Base-by-base conservation (phyloP, 495 filamentous ascomycete species). In the Elasticomyces elasticus region DNA sequence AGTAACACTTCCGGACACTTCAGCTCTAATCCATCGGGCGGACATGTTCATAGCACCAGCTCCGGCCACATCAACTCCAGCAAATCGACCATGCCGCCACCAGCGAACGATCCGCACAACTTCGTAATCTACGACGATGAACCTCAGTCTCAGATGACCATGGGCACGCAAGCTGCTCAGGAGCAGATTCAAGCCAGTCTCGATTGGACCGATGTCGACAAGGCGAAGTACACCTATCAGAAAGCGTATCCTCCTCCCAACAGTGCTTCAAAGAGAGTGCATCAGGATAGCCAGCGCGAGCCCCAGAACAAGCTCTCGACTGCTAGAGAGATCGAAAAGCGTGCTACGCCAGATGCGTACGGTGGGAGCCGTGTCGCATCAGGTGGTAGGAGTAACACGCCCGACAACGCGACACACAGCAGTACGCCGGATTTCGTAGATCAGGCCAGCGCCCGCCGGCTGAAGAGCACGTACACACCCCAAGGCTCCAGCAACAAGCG, bases 401-500 rank as follows among this genome's bases (percentile, higher is more conserved):
- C n/a, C n/a, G 31, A 38, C 19, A 4, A 20, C 23, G 25, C 27
- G 23, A 12, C 10, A 3, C 47, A 45, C 53, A 56, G 53, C 28
- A 61, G 54, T 44, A 52, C 58, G 10, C 54, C 58, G 6, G 58
- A 45, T 24, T 61, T 56, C 43, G 23, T 61, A 13, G 12, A 52
- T 37, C 43, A 30, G 10, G 33, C 35, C 0, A 46, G 26, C 37
- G 26, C 4, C 10, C 54, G 54, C 22, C 52, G 43, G 31, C 33
- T 26, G 28, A 61, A 24, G 30, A 61, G 49, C 28, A 52, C 56
- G 19, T 43, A 52, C 2, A n/a, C 43, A 2, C 20, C 11, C 1
- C n/a, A 17, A 2, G 27, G 12, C 42, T 28, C 38, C 1, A 53
- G n/a, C 19, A n/a, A 3, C 2, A 50, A 52, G 53, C 58, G 49